Evolutionary conservation across 208 protist genomes (phyloP), one percentile per base, ranked within the genome.

Genomic region (Sergeia podlipaevii): DNA sequence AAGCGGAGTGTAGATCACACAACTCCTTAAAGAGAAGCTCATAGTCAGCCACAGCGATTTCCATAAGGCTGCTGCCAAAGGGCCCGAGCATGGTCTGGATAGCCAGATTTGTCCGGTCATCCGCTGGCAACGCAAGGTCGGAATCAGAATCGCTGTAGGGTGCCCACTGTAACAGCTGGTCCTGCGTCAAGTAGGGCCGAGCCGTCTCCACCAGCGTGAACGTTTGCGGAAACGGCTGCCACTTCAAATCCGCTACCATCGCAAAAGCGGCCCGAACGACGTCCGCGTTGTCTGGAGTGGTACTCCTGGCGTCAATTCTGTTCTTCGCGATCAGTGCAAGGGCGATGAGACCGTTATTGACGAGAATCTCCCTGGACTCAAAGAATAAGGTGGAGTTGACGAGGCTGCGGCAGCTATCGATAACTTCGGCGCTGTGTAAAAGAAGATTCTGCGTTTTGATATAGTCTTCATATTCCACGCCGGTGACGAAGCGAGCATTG

Each of bases 351-450:
- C 20, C 26, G 34, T 47, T 56, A 6, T 15, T 8, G n/a, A 56
- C 17, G 11, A 34, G 13, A 27, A 21, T 15, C 20, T 47, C 23
- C 17, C 33, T 27, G 13, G 29, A 11, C n/a, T 18, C 50, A 21
- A 56, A 56, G 50, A 56, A 56, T 15, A 26, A 18, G 7, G 34
- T 56, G 8, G 23, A n/a, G 50, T 39, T 39, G 21, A 56, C 23
- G n/a, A 11, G 15, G 50, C 27, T 56, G 10, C 50, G 50, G 50
- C 50, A 56, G 21, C 7, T 21, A 8, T 34, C 21, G 6, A 56
- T 27, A 7, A 34, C 15, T 6, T 24, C 34, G 13, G n/a, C 26
- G 20, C 45, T 45, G 7, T 44, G 13, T n/a, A 56, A 10, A 10
- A 56, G 39, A 20, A 20, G n/a, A 10, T 46, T 20, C 10, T 47